Evolutionary conservation across 768 basidiomycete genomes (phyloP), one percentile per base, ranked within the genome.

Genomic region (Dentipellis fragilis): DNA sequence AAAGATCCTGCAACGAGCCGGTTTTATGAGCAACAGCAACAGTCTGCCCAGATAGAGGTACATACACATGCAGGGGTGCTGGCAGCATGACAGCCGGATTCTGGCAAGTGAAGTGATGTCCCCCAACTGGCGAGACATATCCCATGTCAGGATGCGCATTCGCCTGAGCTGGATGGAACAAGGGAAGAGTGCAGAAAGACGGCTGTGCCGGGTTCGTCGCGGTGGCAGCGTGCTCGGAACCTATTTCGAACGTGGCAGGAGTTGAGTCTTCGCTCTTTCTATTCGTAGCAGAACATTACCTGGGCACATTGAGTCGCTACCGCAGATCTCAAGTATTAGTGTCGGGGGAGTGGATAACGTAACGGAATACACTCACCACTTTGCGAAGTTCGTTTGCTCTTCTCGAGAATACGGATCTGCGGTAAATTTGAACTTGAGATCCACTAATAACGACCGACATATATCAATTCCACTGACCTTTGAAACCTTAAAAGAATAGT

Each of bases 381-480:
- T 77, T 0, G 69, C 67, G 62, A 83, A 84, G 49, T 75, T 73
- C 1, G 69, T 52, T 59, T 78, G 77, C 51, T 83, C 80, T 40
- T 81, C 80, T n/a, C 71, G 72, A 19, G 80, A 75, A 57, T 84
- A 84, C 0, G 82, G 82, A 62, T 84, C 81, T 79, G 55, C 14
- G 3, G 0, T 23, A 16, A 4, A 10, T 52, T 45, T 51, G 29
- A 36, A 3, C n/a, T 11, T 1, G 29, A 21, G 36, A 45, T 45
- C 4, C 12, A 17, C 12, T 38, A 21, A 37, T 42, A 4, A 11
- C 17, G 10, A 8, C 1, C 9, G 1, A 16, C 8, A 45, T 9
- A 29, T 19, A 35, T 12, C 16, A 17, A 36, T 10, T n/a, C 21
- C 19, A 5, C 21, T 4, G 11, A 76, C 77, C 77, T 71, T 76